Percentiles rank a stretch among this genome's conserved stretches.
Conservation (phyloP, 495 filamentous ascomycete species). For the Glarea lozoyensis region DNA sequence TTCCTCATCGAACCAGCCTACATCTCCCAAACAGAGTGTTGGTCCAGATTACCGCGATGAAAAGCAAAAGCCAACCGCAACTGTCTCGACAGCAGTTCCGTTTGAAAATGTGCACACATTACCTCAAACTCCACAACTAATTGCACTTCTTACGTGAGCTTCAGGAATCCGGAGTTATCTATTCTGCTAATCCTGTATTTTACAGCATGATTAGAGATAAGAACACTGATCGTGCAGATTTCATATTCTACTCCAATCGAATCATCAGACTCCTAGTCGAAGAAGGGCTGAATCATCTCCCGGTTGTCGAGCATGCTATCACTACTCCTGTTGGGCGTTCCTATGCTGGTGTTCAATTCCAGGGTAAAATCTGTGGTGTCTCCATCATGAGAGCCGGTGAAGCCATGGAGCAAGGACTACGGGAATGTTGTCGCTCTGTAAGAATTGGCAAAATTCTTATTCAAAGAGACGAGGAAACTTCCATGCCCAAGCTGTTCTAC, state of each 20-base stretch:
- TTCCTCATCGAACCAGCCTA: constrained; percentile 1
- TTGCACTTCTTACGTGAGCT: constrained; percentile 89
- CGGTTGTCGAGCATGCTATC: constrained; percentile 76
- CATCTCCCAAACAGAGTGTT: constrained; percentile 33
- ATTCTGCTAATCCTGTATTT: constrained; percentile 7
- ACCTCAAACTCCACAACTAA: constrained; percentile 90
- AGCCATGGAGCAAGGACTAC: constrained; percentile 93
- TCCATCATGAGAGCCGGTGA: constrained; percentile 98
- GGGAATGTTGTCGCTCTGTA: constrained; percentile 94
- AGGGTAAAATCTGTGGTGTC: constrained; percentile 97
- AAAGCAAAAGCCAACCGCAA: constrained; percentile 77
- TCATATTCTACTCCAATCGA: constrained; percentile 98
- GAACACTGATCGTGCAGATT: constrained; percentile 82
- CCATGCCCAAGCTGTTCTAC: constrained; percentile 86
- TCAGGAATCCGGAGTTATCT: constrained; percentile 7
- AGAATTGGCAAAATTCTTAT: constrained; percentile 98
- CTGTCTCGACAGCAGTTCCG: constrained; percentile 74
- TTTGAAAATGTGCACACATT: constrained; percentile 85
- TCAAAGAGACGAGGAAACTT: constrained; percentile 92
- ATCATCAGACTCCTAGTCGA: constrained; percentile 98
- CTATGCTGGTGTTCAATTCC: constrained; percentile 90
- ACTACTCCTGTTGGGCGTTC: constrained; percentile 82
- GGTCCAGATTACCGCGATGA: constrained; percentile 67
- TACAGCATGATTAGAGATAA: constrained; percentile 88
- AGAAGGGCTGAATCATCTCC: constrained; percentile 94